These are phyloP conservation scores for Phytopythium boreale DNA, from an alignment of 352 stramenopile genomes.

Conservation along the genomic window DNA sequence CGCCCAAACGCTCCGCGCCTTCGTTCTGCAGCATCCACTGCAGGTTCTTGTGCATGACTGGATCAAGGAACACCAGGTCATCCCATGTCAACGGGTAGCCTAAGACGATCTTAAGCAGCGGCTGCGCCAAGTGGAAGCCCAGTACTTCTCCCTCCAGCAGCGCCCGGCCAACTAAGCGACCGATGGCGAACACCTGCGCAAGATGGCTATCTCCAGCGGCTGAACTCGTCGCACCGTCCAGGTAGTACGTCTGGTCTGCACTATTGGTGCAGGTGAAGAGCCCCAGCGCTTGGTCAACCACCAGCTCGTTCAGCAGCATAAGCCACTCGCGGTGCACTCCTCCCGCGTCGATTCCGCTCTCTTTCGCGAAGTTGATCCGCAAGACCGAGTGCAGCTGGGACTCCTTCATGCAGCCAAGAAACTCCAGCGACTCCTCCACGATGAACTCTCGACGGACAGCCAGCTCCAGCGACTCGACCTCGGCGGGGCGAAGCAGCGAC, in stretches of 20 bases:
- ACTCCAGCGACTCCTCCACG: conserved; percentile 50
- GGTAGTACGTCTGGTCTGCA: conserved; percentile 45
- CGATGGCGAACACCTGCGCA: conserved; percentile 38
- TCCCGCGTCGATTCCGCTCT: conserved; percentile 69
- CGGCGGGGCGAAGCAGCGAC: conserved; percentile 31
- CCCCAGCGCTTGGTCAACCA: conserved; percentile 28
- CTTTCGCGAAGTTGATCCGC: conserved; percentile 65
- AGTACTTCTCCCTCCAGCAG: conserved; percentile 89
- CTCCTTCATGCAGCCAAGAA: conserved; percentile 38
- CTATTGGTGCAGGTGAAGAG: conserved; percentile 42
- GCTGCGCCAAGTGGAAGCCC: conserved; percentile 81
- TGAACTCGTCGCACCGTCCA: conserved; percentile 24
- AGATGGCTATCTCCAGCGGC: conserved; percentile 33
- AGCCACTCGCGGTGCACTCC: conserved; percentile 83
- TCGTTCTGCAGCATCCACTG: conserved; percentile 45
- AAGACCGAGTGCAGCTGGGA: conserved; percentile 33
- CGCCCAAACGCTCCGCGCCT: conserved; percentile 29
- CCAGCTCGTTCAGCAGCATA: conserved; percentile 45
- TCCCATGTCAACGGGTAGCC: conserved; percentile 34
- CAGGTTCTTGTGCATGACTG: conserved; percentile 42
- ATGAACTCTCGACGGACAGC: conserved; percentile 37
- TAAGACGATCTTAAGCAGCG: conserved; percentile 49
- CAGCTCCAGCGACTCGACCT: conserved; percentile 43
- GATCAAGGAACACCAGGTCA: conserved; percentile 43
- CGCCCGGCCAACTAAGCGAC: conserved; percentile 42